Conservation (phyloP, 2,329 filamentous ascomycete species). For the Catunica adiposa region DNA sequence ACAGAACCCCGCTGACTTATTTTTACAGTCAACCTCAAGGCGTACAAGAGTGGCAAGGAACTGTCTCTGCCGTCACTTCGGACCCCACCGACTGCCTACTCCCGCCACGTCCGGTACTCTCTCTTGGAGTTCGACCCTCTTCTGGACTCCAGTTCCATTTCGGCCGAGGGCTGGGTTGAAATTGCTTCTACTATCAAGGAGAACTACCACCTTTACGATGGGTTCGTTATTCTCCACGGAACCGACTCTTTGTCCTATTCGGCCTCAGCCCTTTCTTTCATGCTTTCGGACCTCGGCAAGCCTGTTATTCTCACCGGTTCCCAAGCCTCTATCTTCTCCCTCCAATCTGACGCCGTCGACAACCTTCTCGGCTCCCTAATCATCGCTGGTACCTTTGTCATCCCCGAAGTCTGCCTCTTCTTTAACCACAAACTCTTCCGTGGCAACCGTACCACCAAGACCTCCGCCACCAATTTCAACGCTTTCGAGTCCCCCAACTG, state of each 20-base stretch:
- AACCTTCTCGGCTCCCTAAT: slow-evolving; percentile 79
- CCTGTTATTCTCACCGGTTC: slow-evolving; percentile 74
- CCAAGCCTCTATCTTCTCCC: slow-evolving; percentile 72
- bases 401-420: slow-evolving; percentile 84
- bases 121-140: slow-evolving; percentile 72
- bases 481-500: slow-evolving; percentile 83
- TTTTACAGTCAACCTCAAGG: slow-evolving; percentile 30
- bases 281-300: slow-evolving; percentile 81
- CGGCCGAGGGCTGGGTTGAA: slow-evolving; percentile 68
- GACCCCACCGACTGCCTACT: slow-evolving; percentile 65
- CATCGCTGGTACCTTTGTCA: slow-evolving; percentile 79
- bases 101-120: slow-evolving; percentile 65
- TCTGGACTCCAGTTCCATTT: slow-evolving; percentile 80
- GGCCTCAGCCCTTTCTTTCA: slow-evolving; percentile 79
- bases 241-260: slow-evolving; percentile 85
- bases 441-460: slow-evolving; percentile 75
- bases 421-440: slow-evolving; percentile 85
- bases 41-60: slow-evolving; percentile 32
- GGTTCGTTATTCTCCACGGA: slow-evolving; percentile 79
- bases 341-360: slow-evolving; percentile 82
- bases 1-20: not conserved
- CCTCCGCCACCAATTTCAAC: slow-evolving; percentile 70
- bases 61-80: slow-evolving; percentile 49
- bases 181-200: slow-evolving; percentile 64
- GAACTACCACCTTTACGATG: slow-evolving; percentile 80